phyloP scores from a whole-genome alignment of 495 filamentous ascomycete species.

The Aspergillus sclerotioniger region DNA sequence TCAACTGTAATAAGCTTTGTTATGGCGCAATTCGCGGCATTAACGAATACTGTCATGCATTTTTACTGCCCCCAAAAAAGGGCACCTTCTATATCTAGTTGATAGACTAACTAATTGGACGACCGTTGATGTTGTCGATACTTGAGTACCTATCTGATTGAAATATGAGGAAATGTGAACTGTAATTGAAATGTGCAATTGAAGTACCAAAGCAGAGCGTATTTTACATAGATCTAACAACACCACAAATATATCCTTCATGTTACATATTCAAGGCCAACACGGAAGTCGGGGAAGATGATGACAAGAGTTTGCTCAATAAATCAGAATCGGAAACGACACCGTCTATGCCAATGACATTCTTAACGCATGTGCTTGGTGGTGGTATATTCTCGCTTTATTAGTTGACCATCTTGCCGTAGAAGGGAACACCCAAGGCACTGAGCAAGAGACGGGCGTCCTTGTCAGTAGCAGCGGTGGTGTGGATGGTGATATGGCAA shows the following conservation, averaged over 20 bases:
- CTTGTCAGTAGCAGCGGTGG: constrained; percentile 81
- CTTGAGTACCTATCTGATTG: not conserved
- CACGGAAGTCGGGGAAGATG: not conserved
- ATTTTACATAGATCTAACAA: constrained; percentile 22
- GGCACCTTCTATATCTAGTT: not conserved
- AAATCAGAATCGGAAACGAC: not conserved
- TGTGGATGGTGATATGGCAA: constrained; percentile 83
- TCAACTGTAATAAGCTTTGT: not conserved
- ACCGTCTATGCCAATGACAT: not conserved
- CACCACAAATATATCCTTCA: constrained; percentile 8
- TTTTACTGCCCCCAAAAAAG: not conserved
- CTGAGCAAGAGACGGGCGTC: constrained; percentile 85
- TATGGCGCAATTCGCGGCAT: not conserved
- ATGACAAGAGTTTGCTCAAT: not conserved
- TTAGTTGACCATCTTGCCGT: constrained; percentile 64
- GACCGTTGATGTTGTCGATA: not conserved
- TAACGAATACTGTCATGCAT: not conserved
- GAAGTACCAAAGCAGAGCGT: constrained; percentile 17
- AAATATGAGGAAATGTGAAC: not conserved
- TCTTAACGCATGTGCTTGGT: not conserved
- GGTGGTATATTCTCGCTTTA: not conserved
- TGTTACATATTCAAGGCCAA: constrained; percentile 15
- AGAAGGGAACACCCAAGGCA: constrained; percentile 77
- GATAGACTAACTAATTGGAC: not conserved
- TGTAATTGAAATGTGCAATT: constrained; percentile 11